Evolutionary conservation across 495 filamentous ascomycete species (phyloP).

Genomic region (Tuber magnatum): DNA sequence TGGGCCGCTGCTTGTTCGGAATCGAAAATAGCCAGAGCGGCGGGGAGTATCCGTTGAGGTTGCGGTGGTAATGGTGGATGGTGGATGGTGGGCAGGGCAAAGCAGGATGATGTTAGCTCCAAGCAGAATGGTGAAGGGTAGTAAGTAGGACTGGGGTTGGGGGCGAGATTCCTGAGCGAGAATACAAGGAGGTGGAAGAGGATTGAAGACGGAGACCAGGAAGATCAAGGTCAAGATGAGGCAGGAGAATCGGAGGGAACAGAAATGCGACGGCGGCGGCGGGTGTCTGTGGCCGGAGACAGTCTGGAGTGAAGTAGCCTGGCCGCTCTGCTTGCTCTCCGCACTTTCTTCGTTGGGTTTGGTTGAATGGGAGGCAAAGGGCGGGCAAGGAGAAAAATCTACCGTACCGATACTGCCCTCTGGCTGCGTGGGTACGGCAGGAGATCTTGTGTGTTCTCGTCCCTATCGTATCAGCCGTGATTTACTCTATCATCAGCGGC

Average conservation of each 20-base stretch:
- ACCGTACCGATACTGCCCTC: not conserved
- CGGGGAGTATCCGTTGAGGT: not conserved
- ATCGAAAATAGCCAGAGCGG: not conserved
- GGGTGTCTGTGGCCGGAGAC: not conserved
- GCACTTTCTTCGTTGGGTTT: slow-evolving; percentile 11
- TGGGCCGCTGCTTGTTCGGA: not conserved
- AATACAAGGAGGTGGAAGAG: slow-evolving; percentile 16
- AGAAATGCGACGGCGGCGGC: slow-evolving; percentile 5
- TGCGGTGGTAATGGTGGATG: not conserved
- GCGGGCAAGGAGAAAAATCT: not conserved
- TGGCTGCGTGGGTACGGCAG: not conserved
- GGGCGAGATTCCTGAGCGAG: slow-evolving; percentile 24
- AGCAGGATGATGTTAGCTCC: slow-evolving; percentile 1
- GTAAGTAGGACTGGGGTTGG: slow-evolving; percentile 21
- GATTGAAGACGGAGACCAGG: slow-evolving; percentile 20
- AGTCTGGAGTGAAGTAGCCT: slow-evolving; percentile 1
- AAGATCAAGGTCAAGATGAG: slow-evolving; percentile 22
- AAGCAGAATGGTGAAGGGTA: slow-evolving; percentile 28
- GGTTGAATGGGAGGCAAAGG: slow-evolving; percentile 2
- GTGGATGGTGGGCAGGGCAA: slow-evolving; percentile 19
- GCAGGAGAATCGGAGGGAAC: slow-evolving; percentile 5
- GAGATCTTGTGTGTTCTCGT: slow-evolving; percentile 8
- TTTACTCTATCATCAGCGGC: slow-evolving; percentile 22
- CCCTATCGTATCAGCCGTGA: slow-evolving; percentile 15
- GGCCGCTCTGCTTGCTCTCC: slow-evolving; percentile 20